Evolutionary conservation across 2,329 filamentous ascomycete species (phyloP), one percentile per base, ranked within the genome.

Genomic region (Onygena corvina): DNA sequence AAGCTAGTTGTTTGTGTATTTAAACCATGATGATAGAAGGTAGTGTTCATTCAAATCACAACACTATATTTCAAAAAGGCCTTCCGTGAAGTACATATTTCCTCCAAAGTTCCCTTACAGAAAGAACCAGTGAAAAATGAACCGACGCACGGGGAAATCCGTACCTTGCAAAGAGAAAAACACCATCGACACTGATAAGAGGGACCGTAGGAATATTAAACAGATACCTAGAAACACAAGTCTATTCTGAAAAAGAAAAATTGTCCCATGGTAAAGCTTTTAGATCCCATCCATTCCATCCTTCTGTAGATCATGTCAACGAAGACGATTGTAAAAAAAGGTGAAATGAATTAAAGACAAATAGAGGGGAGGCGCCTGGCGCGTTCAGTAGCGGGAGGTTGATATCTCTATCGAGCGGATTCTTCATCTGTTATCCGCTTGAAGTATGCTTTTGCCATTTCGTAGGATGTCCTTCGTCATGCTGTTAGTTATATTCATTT

Each of bases 381-480:
- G 27, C 27, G 38, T 42, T 42, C 38, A 21, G 18, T 23, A 23
- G 18, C 21, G 21, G 6, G 18, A 12, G 35, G 16, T 11, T 16
- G 23, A 9, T 8, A 7, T 25, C 11, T 25, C 36, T 42, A 42
- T 42, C 38, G 16, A 14, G 12, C 9, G 7, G 38, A 42, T 27
- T 42, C 38, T 42, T 42, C 38, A 29, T 12, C 14, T n/a, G 38
- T 42, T 42, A 42, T 42, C 38, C 38, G 38, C 21, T 42, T 79
- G 66, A 82, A 81, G 64, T 81, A 81, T 9, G 79, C 77, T 66
- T 82, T 82, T 35, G 79, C 79, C 71, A 82, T 79, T 63, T 82
- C 79, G 58, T 82, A 82, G 38, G 78, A 80, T 44, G 76, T 76
- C 76, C 76, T 78, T 53, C 25, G 11, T 23, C 38, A 46, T 7